Percentiles rank a stretch among this genome's conserved stretches.
phyloP scores from a whole-genome alignment of 2,329 filamentous ascomycete species.

The Didymella sp. region DNA sequence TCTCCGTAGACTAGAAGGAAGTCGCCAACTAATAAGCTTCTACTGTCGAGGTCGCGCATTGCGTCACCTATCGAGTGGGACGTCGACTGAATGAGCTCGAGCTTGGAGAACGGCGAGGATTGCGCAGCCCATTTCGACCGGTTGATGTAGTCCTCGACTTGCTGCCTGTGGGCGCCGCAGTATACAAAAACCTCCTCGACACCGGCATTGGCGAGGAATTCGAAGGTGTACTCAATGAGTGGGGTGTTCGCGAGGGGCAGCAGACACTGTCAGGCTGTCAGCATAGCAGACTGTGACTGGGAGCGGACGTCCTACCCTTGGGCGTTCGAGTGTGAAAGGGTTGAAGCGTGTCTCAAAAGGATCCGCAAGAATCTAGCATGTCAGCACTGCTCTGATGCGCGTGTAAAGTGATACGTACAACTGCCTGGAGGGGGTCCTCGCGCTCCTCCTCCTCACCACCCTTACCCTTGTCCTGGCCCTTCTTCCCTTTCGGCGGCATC shows the following conservation, averaged over 20 bases:
- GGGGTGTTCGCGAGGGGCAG: slow-evolving; percentile 92
- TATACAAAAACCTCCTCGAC: slow-evolving; percentile 96
- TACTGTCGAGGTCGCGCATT: slow-evolving; percentile 89
- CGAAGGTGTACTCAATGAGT: slow-evolving; percentile 95
- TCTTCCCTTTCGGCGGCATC: slow-evolving; percentile 60
- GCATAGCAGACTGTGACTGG: slow-evolving; percentile 8
- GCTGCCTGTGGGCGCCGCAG: slow-evolving; percentile 83
- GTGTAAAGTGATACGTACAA: slow-evolving; percentile 54
- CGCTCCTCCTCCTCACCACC: slow-evolving; percentile 63
- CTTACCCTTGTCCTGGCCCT: slow-evolving; percentile 51
- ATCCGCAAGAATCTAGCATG: slow-evolving; percentile 79
- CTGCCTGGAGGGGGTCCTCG: slow-evolving; percentile 68
- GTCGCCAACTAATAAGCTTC: slow-evolving; percentile 84
- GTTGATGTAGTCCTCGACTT: slow-evolving; percentile 84
- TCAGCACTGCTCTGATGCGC: slow-evolving; percentile 26
- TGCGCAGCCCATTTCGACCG: slow-evolving; percentile 75
- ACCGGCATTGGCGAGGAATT: slow-evolving; percentile 92
- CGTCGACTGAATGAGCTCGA: slow-evolving; percentile 87
- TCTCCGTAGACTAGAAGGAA: slow-evolving; percentile 94
- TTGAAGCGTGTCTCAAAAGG: slow-evolving; percentile 91
- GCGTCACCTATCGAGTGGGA: slow-evolving; percentile 91
- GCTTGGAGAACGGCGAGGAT: slow-evolving; percentile 79
- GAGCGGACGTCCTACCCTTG: slow-evolving; percentile 67
- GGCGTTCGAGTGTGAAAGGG: slow-evolving; percentile 87
- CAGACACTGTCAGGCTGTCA: slow-evolving; percentile 71